Evolutionary conservation across 345 rosid species (phyloP).

Genomic region (Brassica incana): DNA sequence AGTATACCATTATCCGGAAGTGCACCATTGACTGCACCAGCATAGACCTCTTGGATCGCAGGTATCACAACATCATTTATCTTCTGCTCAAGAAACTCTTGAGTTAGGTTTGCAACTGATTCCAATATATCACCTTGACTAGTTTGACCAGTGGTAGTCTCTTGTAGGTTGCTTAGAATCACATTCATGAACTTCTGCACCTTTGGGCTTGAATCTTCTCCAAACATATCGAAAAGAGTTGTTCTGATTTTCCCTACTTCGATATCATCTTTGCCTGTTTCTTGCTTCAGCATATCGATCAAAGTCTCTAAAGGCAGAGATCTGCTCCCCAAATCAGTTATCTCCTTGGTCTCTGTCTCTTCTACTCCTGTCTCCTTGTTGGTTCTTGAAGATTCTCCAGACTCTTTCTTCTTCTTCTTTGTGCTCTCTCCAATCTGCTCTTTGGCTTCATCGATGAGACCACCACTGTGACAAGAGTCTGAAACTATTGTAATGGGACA

Average conservation of each 20-base stretch:
- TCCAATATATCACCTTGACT: conserved; percentile 53
- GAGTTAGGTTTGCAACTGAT: conserved; percentile 65
- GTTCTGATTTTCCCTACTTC: conserved; percentile 88
- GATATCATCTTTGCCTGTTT: conserved; percentile 85
- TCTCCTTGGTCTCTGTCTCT: conserved; percentile 8
- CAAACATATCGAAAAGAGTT: conserved; percentile 77
- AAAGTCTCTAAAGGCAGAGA: conserved; percentile 78
- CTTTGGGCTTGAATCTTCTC: conserved; percentile 91
- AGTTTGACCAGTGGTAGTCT: not conserved
- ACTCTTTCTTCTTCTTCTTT: conserved; percentile 40
- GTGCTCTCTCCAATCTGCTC: conserved; percentile 97
- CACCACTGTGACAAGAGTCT: conserved; percentile 94
- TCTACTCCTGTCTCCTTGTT: conserved; percentile 41
- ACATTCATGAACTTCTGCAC: conserved; percentile 91
- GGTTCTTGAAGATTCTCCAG: conserved; percentile 40
- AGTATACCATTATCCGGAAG: conserved; percentile 75
- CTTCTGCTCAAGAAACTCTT: conserved; percentile 78
- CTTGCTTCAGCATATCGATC: conserved; percentile 74
- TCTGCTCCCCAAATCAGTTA: conserved; percentile 39
- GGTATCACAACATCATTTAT: conserved; percentile 60
- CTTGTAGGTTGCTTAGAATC: conserved; percentile 53
- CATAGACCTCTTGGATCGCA: conserved; percentile 71
- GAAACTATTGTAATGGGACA: conserved; percentile 72
- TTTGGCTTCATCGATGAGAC: conserved; percentile 83
- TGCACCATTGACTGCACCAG: conserved; percentile 57